Base-by-base conservation (phyloP, 805 yeast species). In the Limtongozyma cylindracea region DNA sequence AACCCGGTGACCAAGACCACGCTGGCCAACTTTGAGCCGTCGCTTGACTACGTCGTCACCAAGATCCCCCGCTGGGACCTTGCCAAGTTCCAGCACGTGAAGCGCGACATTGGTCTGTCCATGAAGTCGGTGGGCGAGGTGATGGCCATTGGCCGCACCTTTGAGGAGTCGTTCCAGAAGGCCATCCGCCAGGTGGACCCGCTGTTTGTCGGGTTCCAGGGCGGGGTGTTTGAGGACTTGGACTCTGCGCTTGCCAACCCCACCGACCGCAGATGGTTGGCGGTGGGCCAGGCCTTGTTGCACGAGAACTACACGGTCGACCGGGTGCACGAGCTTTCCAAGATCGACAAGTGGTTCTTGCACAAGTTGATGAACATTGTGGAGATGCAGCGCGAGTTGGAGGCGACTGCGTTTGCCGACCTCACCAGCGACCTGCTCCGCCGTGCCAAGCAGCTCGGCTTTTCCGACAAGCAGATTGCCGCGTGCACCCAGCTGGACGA, bases 71-170 rank as follows among this genome's bases (percentile, higher is more conserved):
- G 95, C 53, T 84, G 98, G 98, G 98, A 84, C 56, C 56, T 84
- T 46, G 49, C 88, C 34, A 84, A 84, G 59, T 88, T 84, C 57
- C 91, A 74, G 45, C 91, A 78, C 40, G 98, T 84, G 30, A 74
- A 77, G 45, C 66, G 93, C 47, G 78, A 72, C 29, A 73, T 84
- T 41, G 93, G 94, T 21, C 76, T 93, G 7, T 68, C 95, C 20
- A 84, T 84, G 98, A 84, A 84, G 49, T 82, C 95, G 27, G 98
- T 84, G 25, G 98, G 98, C 47, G 98, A 84, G 51, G 98, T 84
- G 27, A 84, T 84, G 98, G 91, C 94, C 20, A 88, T 84, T 41
- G 98, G 98, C 41, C 71, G 98, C 53, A 84, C 69, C 31, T 84
- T 84, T 43, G 98, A 84, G 55, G 98, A 84, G 53, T 73, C 94